These are phyloP conservation scores for Gynandropsis gynandra DNA, from an alignment of 345 rosid genomes.

Conservation along the genomic window DNA sequence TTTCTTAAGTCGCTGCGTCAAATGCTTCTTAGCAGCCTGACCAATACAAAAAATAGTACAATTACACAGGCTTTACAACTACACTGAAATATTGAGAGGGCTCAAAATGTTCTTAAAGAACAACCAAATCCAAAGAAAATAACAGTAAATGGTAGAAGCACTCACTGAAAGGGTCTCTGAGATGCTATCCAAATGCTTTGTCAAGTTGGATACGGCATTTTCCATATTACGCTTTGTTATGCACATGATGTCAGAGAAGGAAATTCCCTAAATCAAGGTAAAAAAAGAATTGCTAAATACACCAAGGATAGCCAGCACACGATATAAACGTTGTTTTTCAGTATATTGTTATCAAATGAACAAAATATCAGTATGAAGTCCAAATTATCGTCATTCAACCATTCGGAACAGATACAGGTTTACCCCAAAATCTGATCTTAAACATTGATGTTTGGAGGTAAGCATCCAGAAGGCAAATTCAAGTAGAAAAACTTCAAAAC, in stretches of 20 bases:
- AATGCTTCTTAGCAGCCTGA: constrained; percentile 80
- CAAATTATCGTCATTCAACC: background rate
- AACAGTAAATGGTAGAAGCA: constrained; percentile 12
- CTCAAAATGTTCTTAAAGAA: too few species aligned
- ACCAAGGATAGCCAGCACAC: background rate
- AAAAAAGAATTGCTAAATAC: background rate
- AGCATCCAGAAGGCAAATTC: background rate
- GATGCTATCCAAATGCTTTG: constrained; percentile 75
- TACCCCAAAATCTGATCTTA: background rate
- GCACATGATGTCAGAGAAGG: constrained; percentile 82
- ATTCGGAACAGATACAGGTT: background rate
- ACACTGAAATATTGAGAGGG: too few species aligned
- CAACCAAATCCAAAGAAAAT: constrained; percentile 14
- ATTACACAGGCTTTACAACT: constrained; percentile 6
- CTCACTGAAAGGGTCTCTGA: constrained; percentile 74
- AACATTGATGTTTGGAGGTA: constrained; percentile 6
- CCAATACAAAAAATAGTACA: constrained; percentile 19
- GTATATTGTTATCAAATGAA: background rate
- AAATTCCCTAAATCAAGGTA: constrained; percentile 51
- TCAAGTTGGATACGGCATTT: constrained; percentile 67
- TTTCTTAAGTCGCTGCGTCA: constrained; percentile 64
- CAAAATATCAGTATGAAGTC: background rate
- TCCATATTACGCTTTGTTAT: constrained; percentile 78
- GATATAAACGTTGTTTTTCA: too few species aligned
- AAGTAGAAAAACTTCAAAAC: background rate